These are phyloP conservation scores for Colletotrichum spaethianum DNA, from an alignment of 2,329 filamentous ascomycete genomes.

Conservation along the genomic window DNA sequence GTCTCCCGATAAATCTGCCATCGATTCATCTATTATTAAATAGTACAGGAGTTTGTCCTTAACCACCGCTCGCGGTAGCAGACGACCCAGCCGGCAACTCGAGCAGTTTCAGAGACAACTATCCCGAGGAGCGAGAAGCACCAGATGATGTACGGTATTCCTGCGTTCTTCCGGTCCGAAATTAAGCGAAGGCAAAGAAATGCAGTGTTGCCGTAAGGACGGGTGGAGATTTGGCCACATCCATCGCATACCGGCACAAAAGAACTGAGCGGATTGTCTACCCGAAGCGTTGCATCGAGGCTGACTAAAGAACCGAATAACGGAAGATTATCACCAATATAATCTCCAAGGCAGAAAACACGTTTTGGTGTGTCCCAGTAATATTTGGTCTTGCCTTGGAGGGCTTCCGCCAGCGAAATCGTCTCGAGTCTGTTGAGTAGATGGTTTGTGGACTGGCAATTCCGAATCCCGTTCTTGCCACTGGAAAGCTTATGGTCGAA, in stretches of 20 bases:
- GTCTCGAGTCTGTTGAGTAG: conserved; percentile 22
- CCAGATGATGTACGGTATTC: neutral
- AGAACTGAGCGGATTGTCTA: neutral
- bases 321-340: neutral
- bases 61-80: neutral
- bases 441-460: conserved; percentile 16
- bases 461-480: neutral
- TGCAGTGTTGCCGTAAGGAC: neutral
- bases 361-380: conserved; percentile 1
- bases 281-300: neutral
- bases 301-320: neutral
- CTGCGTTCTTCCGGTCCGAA: conserved; percentile 13
- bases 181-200: conserved; percentile 10
- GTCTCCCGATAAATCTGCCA: neutral
- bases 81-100: neutral
- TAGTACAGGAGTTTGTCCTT: neutral
- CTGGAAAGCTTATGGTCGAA: neutral
- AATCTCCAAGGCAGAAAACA: neutral
- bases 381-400: conserved; percentile 3
- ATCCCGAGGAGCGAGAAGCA: neutral
- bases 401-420: conserved; percentile 3
- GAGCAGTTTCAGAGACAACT: neutral
- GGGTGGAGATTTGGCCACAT: conserved; percentile 12
- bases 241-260: neutral
- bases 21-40: conserved; percentile 5